Evolutionary conservation across 495 filamentous ascomycete species (phyloP), one percentile per base, ranked within the genome.

Genomic region (Penicillium turbatum): DNA sequence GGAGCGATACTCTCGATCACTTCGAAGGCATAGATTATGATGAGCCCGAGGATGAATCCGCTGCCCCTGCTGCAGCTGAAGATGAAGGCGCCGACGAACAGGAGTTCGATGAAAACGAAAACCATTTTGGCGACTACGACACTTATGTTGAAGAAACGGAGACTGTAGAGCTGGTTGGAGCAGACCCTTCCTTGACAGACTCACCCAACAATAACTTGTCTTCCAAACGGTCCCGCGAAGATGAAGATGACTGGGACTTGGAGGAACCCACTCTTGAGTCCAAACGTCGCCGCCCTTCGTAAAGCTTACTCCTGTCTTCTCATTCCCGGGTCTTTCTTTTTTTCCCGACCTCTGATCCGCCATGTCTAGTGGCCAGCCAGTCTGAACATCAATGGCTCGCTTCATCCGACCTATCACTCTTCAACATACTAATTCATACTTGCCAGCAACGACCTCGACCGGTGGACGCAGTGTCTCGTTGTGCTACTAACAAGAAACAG

Each of bases 241-340:
- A 62, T 24, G 67, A 68, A 40, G 63, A 69, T n/a, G 65, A 69
- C 27, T 59, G 60, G 56, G 67, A 69, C 13, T 38, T 60, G 21
- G 54, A 39, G 31, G 55, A 61, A 34, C 41, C 59, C 15, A 54
- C 58, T 3, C 42, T 55, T 8, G 67, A 68, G 26, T 36, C 51
- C 49, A 70, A 70, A 39, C 66, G 66, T 46, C 62, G 55, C 21
- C 67, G 67, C 40, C 54, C 66, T 26, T 64, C 65, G 41, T 66
- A 61, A 61, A 49, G 37, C 31, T 34, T 11, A 12, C 26, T 38
- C 37, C n/a, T 44, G 36, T n/a, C 34, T 24, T 40, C 21, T 24
- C 21, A 17, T 24, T 13, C 30, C 21, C 21, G 16, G 34, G 16
- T 5, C 10, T 24, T 10, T 21, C 1, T 30, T 11, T 36, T 30